Evolutionary conservation across 2,329 filamentous ascomycete genomes (phyloP).

Genomic region (Penicillium sp.): DNA sequence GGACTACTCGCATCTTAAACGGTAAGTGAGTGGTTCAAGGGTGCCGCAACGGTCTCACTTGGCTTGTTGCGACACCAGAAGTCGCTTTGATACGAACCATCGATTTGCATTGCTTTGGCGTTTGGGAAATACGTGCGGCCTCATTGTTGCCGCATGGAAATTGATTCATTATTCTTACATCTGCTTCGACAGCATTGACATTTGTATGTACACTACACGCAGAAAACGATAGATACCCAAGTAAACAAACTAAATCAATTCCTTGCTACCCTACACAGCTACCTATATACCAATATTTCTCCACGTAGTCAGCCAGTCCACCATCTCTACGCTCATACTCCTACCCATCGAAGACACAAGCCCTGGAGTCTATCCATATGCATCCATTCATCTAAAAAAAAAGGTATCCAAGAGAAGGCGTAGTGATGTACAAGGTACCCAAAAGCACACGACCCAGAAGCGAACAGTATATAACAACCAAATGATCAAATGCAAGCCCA

Average conservation of each 20-base stretch:
- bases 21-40: constrained; percentile 17
- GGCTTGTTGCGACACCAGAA: background rate
- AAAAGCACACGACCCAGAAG: constrained; percentile 6
- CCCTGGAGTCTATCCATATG: constrained; percentile 4
- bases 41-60: background rate
- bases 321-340: background rate
- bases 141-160: background rate
- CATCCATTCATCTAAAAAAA: constrained; percentile 9
- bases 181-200: background rate
- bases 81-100: background rate
- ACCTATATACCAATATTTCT: background rate
- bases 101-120: constrained; percentile 20
- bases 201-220: constrained; percentile 14
- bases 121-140: constrained; percentile 2
- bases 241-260: constrained; percentile 7
- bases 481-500: background rate
- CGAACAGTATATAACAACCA: background rate
- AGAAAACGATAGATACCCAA: constrained; percentile 18
- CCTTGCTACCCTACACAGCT: background rate
- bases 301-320: background rate
- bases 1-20: constrained; percentile 53
- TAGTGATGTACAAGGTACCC: constrained; percentile 11
- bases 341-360: background rate
- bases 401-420: constrained; percentile 10
- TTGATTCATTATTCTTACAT: background rate